Evolutionary conservation across 2,329 filamentous ascomycete genomes (phyloP).

Genomic region (Triangularia verruculosa): DNA sequence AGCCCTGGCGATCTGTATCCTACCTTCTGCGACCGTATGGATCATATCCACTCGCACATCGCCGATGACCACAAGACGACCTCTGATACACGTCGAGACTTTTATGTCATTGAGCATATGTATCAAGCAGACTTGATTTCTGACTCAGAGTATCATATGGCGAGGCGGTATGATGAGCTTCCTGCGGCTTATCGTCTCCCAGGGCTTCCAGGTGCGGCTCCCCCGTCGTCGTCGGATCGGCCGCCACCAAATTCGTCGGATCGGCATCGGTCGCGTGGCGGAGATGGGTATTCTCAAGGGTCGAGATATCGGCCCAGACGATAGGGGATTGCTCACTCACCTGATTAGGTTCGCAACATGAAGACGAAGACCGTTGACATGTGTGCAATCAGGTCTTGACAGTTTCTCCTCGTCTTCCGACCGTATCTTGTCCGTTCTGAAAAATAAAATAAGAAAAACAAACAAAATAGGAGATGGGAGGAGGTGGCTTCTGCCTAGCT

Average conservation of each 20-base stretch:
- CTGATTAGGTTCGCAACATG: background rate
- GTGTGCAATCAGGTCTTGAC: background rate
- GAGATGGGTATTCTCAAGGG: background rate
- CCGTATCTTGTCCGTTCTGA: background rate
- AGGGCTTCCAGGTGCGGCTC: background rate
- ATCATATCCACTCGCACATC: constrained; percentile 49
- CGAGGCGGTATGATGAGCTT: constrained; percentile 21
- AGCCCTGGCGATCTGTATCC: constrained; percentile 2
- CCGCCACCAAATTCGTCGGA: background rate
- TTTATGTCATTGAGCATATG: constrained; percentile 40
- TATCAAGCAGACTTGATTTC: constrained; percentile 30
- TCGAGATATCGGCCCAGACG: background rate
- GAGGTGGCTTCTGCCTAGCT: background rate
- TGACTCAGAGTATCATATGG: constrained; percentile 19
- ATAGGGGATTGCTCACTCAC: background rate
- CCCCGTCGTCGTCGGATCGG: constrained; percentile 3
- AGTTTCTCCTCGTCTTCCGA: background rate
- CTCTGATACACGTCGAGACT: constrained; percentile 39
- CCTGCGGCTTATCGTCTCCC: constrained; percentile 17
- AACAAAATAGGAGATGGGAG: background rate
- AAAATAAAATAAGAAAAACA: background rate
- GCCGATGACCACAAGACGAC: constrained; percentile 23
- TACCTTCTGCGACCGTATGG: constrained; percentile 44
- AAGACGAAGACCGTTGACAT: constrained; percentile 1
- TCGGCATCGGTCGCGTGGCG: background rate